Evolutionary conservation across 352 stramenopile species (phyloP).

Genomic region (Phytophthora rubi): DNA sequence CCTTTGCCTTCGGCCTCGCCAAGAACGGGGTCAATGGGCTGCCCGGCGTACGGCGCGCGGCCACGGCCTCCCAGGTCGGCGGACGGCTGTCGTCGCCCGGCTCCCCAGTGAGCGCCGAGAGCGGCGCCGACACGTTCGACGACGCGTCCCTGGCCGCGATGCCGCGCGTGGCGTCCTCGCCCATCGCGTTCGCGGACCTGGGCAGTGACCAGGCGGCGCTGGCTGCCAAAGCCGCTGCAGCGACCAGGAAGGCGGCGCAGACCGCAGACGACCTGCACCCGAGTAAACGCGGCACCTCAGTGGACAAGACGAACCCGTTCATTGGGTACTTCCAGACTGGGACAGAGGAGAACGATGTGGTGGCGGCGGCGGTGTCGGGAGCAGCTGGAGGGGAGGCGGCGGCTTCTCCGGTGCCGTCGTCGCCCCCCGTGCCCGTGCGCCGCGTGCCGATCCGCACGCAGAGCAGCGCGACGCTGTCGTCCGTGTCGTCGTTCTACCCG

Average conservation of each 20-base stretch:
- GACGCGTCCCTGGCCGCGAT: conserved; percentile 16
- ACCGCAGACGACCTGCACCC: conserved; percentile 39
- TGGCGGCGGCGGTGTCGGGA: background rate
- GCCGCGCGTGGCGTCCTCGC: conserved; percentile 35
- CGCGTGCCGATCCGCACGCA: conserved; percentile 41
- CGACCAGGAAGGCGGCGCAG: conserved; percentile 5
- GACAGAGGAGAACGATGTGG: conserved; percentile 32
- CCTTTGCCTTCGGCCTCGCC: conserved; percentile 59
- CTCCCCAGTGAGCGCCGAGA: conserved; percentile 33
- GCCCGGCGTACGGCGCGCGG: conserved; percentile 58
- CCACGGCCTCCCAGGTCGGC: conserved; percentile 65
- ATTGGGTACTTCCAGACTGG: conserved; percentile 86
- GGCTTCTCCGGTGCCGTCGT: conserved; percentile 18
- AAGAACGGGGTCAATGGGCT: conserved; percentile 71
- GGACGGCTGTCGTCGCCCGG: conserved; percentile 48
- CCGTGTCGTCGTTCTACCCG: conserved; percentile 46
- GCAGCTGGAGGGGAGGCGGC: conserved; percentile 2
- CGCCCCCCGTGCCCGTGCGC: conserved; percentile 24
- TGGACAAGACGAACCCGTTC: conserved; percentile 90
- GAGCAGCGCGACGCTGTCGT: conserved; percentile 44
- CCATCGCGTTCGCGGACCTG: conserved; percentile 38
- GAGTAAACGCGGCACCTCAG: conserved; percentile 52
- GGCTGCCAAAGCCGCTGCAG: conserved; percentile 11
- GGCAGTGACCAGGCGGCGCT: conserved; percentile 11
- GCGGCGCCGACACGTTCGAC: conserved; percentile 16